Evolutionary conservation across 305 asterid species (phyloP).

Genomic region (Caryopteris hybrid): DNA sequence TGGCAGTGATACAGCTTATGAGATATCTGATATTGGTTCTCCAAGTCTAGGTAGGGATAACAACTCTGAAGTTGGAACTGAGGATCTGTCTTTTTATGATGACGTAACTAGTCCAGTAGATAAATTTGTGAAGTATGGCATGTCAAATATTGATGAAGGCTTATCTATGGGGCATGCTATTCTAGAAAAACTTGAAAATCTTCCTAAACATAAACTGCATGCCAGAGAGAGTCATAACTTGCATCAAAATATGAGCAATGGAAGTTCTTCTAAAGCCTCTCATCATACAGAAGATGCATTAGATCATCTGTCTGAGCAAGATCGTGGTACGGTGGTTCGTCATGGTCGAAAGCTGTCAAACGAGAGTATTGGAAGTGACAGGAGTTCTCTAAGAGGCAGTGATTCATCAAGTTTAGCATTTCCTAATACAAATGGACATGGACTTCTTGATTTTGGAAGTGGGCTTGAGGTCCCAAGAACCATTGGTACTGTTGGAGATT

Average conservation of each 20-base stretch:
- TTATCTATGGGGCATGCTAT: slow-evolving; percentile 95
- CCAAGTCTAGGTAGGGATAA: slow-evolving; percentile 76
- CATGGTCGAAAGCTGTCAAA: slow-evolving; percentile 61
- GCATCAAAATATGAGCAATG: slow-evolving; percentile 39
- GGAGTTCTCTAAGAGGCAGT: slow-evolving; percentile 64
- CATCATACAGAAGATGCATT: slow-evolving; percentile 30
- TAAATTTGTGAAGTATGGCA: slow-evolving; percentile 87
- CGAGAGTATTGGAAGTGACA: slow-evolving; percentile 80
- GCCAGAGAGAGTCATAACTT: slow-evolving; percentile 34
- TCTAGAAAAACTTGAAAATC: slow-evolving; percentile 77
- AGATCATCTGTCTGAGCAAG: slow-evolving; percentile 34
- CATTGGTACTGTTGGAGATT: slow-evolving; percentile 33
- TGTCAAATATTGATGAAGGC: slow-evolving; percentile 94
- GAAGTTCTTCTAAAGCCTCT: slow-evolving; percentile 56
- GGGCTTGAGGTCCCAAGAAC: slow-evolving; percentile 41
- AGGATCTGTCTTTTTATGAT: slow-evolving; percentile 66
- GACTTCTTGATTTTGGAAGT: slow-evolving; percentile 37
- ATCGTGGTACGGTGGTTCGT: slow-evolving; percentile 30
- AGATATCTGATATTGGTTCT: slow-evolving; percentile 81
- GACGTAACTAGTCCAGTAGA: slow-evolving; percentile 71
- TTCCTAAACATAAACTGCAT: slow-evolving; percentile 57
- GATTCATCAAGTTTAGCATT: slow-evolving; percentile 43
- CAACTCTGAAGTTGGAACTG: slow-evolving; percentile 73
- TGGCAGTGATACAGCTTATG: slow-evolving; percentile 91
- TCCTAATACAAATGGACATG: slow-evolving; percentile 49